Percentiles rank a stretch among this genome's conserved stretches.
Evolutionary conservation across 768 basidiomycete genomes (phyloP).

Genomic region (Imleria badia): DNA sequence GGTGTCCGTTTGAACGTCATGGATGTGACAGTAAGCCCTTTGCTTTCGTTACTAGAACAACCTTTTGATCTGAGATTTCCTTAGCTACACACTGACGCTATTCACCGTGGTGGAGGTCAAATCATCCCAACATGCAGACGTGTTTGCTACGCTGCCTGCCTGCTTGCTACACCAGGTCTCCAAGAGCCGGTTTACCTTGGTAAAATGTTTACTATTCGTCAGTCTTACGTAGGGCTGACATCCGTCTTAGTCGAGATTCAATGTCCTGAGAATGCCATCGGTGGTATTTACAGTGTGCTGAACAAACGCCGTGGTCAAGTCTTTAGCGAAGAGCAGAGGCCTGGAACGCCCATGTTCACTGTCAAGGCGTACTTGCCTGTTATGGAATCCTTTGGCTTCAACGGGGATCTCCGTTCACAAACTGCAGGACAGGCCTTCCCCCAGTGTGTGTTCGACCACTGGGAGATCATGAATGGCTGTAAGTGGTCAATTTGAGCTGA

Average conservation of each 20-base stretch:
- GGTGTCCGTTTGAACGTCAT: constrained; percentile 94
- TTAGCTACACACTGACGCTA: constrained; percentile 96
- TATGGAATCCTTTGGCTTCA: constrained; percentile 95
- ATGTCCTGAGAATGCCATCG: constrained; percentile 95
- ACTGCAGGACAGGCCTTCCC: constrained; percentile 99
- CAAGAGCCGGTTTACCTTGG: constrained; percentile 97
- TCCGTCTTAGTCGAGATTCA: constrained; percentile 82
- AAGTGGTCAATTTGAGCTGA: constrained; percentile 31
- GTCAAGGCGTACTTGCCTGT: constrained; percentile 97
- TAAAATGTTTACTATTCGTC: constrained; percentile 30
- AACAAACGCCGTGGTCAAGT: constrained; percentile 99
- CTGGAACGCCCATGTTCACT: constrained; percentile 99
- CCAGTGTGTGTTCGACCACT: constrained; percentile 91
- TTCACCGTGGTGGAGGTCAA: constrained; percentile 99
- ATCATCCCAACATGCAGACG: constrained; percentile 97
- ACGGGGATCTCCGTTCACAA: constrained; percentile 87
- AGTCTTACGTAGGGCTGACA: constrained; percentile 12
- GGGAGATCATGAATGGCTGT: constrained; percentile 84
- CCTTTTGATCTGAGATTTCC: neutral
- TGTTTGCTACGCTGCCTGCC: constrained; percentile 92
- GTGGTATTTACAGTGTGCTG: constrained; percentile 91
- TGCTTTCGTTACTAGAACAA: neutral
- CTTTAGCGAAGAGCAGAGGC: constrained; percentile 94
- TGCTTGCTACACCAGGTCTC: constrained; percentile 87
- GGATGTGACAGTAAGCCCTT: constrained; percentile 80